A percentile compares a stretch with the other conserved stretches of the same genome.
phyloP scores from a whole-genome alignment of 1,139 yeast species.

The Torulaspora globosa region DNA sequence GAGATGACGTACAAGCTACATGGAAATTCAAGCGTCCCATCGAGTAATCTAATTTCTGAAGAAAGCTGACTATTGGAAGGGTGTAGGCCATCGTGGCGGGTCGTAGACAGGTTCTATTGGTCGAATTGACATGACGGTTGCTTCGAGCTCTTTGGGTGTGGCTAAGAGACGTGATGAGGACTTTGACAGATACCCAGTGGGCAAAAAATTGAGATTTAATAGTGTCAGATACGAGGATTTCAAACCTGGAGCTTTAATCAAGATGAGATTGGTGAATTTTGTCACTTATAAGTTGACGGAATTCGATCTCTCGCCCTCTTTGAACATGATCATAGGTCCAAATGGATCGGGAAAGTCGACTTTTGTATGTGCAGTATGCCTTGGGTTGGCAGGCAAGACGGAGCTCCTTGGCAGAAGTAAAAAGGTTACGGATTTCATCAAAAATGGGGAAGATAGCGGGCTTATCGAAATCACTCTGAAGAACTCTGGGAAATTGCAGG shows the following conservation, averaged over 20 bases:
- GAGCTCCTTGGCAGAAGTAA: conserved; percentile 77
- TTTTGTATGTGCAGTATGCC: conserved; percentile 86
- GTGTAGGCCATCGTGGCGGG: too few relatives aligned
- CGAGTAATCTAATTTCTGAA: background rate
- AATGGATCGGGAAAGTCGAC: conserved; percentile 97
- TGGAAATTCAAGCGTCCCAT: background rate
- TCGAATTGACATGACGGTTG: background rate
- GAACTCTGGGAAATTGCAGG: conserved; percentile 38
- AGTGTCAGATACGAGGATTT: conserved; percentile 20
- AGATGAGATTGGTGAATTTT: conserved; percentile 65
- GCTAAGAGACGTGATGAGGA: background rate
- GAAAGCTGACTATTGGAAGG: background rate
- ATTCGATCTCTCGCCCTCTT: conserved; percentile 72
- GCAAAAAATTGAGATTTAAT: conserved; percentile 22
- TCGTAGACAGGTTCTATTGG: too few relatives aligned
- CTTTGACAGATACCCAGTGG: background rate
- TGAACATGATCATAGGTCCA: conserved; percentile 94
- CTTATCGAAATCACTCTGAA: conserved; percentile 63
- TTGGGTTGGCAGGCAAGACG: conserved; percentile 81
- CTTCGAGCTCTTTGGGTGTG: background rate
- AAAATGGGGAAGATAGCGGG: conserved; percentile 59
- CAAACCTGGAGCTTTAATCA: conserved; percentile 62
- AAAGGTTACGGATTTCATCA: conserved; percentile 64
- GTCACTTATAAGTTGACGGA: conserved; percentile 79
- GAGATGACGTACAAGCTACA: background rate